Evolutionary conservation across 2,329 filamentous ascomycete species (phyloP).

Genomic region (Clonostachys chloroleuca): DNA sequence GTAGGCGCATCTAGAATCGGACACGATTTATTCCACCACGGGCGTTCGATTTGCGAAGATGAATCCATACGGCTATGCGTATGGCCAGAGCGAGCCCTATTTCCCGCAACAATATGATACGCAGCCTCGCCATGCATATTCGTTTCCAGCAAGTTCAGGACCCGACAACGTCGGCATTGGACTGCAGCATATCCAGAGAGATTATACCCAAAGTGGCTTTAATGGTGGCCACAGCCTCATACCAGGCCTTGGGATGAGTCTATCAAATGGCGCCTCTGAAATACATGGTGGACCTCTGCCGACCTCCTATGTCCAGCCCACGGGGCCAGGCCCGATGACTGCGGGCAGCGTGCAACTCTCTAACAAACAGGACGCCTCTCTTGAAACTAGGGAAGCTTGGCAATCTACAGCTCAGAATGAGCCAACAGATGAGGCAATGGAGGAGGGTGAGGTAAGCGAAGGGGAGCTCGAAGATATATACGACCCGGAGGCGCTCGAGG

Average conservation of each 20-base stretch:
- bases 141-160: too few relatives aligned
- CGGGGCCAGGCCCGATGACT: too few relatives aligned
- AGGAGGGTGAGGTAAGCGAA: slow-evolving; percentile 60
- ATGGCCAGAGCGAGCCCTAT: slow-evolving; percentile 13
- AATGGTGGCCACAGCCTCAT: slow-evolving; percentile 18
- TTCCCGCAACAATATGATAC: neutral
- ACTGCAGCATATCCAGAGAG: too few relatives aligned
- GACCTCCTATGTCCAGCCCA: too few relatives aligned
- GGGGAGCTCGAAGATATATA: slow-evolving; percentile 56
- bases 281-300: too few relatives aligned
- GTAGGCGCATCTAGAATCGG: too few relatives aligned
- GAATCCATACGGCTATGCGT: slow-evolving; percentile 19
- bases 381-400: too few relatives aligned
- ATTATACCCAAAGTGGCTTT: neutral
- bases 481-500: slow-evolving; percentile 24
- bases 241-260: slow-evolving; percentile 24
- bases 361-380: too few relatives aligned
- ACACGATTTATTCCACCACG: too few relatives aligned
- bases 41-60: slow-evolving; percentile 10
- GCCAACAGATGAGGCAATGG: neutral
- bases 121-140: neutral
- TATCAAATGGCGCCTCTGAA: slow-evolving; percentile 11
- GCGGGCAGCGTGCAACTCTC: too few relatives aligned
- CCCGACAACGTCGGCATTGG: too few relatives aligned
- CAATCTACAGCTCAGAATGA: too few relatives aligned